Percentiles rank a stretch among this genome's conserved stretches.
phyloP scores from a whole-genome alignment of 805 yeast species.

The Yarrowia porcina region DNA sequence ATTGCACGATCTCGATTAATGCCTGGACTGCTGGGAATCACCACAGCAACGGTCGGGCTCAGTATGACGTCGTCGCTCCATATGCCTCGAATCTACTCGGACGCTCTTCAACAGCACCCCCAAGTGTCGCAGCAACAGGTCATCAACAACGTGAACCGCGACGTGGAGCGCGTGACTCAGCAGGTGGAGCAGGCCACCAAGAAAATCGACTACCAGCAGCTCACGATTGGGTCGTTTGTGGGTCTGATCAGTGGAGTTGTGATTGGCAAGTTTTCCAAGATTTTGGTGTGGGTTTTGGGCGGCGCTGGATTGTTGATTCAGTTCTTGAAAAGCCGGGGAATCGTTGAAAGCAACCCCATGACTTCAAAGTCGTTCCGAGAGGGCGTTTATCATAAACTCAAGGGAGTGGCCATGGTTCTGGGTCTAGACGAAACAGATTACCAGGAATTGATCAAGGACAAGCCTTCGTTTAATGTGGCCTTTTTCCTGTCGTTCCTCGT shows the following conservation, averaged over 20 bases:
- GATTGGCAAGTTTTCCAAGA: slow-evolving; percentile 57
- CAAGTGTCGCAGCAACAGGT: slow-evolving; percentile 1
- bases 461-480: slow-evolving; percentile 25
- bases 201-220: slow-evolving; percentile 50
- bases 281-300: slow-evolving; percentile 51
- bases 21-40: slow-evolving; percentile 13
- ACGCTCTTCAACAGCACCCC: not conserved
- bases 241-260: slow-evolving; percentile 59
- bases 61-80: not conserved
- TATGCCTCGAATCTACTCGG: slow-evolving; percentile 6
- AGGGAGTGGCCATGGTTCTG: slow-evolving; percentile 26
- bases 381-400: slow-evolving; percentile 20
- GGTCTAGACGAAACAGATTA: slow-evolving; percentile 28
- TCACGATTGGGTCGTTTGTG: slow-evolving; percentile 60
- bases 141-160: slow-evolving; percentile 11
- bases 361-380: slow-evolving; percentile 26
- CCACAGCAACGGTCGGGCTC: slow-evolving; percentile 3
- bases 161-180: slow-evolving; percentile 1
- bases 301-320: slow-evolving; percentile 47
- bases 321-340: slow-evolving; percentile 55
- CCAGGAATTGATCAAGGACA: slow-evolving; percentile 30
- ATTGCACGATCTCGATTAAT: slow-evolving; percentile 4
- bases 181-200: not conserved
- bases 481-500: slow-evolving; percentile 7
- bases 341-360: slow-evolving; percentile 34